Base-by-base conservation (phyloP, 163 green algal species). In the Scenedesmus sp. region DNA sequence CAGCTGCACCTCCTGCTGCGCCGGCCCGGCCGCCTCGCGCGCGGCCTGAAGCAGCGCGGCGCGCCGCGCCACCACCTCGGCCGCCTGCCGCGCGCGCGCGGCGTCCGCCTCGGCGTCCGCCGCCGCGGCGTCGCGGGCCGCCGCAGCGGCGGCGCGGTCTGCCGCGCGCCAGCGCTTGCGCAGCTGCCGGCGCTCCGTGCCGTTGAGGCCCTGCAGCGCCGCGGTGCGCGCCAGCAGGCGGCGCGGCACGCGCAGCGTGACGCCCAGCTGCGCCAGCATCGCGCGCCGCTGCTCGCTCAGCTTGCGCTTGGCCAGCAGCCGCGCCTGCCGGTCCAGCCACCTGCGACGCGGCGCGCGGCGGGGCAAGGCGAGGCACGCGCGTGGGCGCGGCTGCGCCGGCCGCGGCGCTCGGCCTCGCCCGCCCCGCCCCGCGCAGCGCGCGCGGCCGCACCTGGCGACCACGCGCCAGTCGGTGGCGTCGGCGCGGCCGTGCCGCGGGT, bases 261-360 rank as follows among this genome's bases (percentile, higher is more conserved):
- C 73, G 10, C 72, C 75, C 54, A 86, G 67, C 17, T 31, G 53
- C 24, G n/a, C 13, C 20, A 86, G 60, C 81, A 86, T 86, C 34
- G 22, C 60, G 11, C 44, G 39, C 51, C 54, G 50, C 18, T 75
- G 65, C 18, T 67, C 48, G 17, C 58, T 70, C 39, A 85, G 65
- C 65, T 82, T 82, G 24, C 54, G 70, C 50, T 81, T 76, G 6
- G 66, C 73, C 17, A 85, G 11, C 18, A 81, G 69, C 36, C 62
- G 39, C 0, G 28, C 73, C 53, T 85, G 80, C 47, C 54, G 48
- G 11, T 47, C 44, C n/a, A 85, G 60, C 80, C 80, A 85, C 73
- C 80, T 85, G 72, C 42, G 28, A 29, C 4, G 53, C 36, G 54
- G 1, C 26, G 31, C 45, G 31, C 22, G 53, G 13, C 5, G 29